Percentiles rank a stretch among this genome's conserved stretches.
Evolutionary conservation across 2,329 filamentous ascomycete genomes (phyloP).

Genomic region (Drechslerella dactyloides): DNA sequence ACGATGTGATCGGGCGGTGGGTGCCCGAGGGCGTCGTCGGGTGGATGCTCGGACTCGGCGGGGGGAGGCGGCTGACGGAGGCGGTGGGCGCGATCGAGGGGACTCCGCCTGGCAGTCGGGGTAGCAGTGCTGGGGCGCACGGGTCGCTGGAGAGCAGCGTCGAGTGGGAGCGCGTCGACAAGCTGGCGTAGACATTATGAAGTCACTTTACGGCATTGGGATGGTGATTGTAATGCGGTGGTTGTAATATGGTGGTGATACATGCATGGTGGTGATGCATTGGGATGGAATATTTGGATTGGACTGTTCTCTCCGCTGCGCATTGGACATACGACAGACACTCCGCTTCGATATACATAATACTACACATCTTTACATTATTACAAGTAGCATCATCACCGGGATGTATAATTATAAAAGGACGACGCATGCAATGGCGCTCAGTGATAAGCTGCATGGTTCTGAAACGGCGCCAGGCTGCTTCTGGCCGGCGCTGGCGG

Average conservation of each 20-base stretch:
- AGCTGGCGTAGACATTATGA: conserved; percentile 5
- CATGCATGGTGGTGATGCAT: no score
- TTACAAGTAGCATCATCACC: no score
- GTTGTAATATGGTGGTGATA: no score
- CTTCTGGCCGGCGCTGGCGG: not conserved
- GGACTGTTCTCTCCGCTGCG: not conserved
- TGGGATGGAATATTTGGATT: no score
- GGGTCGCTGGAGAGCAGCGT: conserved; percentile 51
- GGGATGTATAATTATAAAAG: no score
- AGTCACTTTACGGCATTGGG: no score
- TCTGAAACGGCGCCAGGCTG: conserved; percentile 1
- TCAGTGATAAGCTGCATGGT: not conserved
- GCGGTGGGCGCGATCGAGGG: conserved; percentile 23
- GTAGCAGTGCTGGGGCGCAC: conserved; percentile 32
- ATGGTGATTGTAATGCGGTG: not conserved
- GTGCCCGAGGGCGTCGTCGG: conserved; percentile 78
- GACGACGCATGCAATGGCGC: no score
- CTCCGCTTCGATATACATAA: not conserved
- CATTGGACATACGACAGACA: not conserved
- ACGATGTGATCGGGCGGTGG: conserved; percentile 83
- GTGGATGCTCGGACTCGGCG: conserved; percentile 85
- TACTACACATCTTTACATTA: not conserved
- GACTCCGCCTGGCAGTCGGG: conserved; percentile 45
- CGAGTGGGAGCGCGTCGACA: conserved; percentile 54
- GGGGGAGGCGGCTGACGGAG: conserved; percentile 39